Evolutionary conservation across 2,329 filamentous ascomycete genomes (phyloP).

Genomic region (Mycogone perniciosa): DNA sequence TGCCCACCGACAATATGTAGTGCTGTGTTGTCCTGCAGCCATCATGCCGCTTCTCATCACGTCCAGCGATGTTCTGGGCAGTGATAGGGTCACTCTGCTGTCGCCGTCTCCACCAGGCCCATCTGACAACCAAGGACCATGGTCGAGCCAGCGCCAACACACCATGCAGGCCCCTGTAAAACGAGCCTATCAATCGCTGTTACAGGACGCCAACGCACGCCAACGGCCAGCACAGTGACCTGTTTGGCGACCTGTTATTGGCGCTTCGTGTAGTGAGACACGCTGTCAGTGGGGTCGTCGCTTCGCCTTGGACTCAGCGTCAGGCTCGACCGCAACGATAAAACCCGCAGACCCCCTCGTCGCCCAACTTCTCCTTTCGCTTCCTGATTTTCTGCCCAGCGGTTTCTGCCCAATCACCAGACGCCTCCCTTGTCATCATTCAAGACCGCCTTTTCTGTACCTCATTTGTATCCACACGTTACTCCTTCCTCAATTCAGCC

Average conservation of each 20-base stretch:
- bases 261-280: conserved; percentile 15
- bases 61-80: conserved; percentile 22
- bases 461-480: conserved; percentile 19
- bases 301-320: conserved; percentile 17
- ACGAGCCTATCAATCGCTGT: conserved; percentile 36
- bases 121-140: conserved; percentile 33
- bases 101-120: conserved; percentile 23
- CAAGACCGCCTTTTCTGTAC: conserved; percentile 16
- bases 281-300: conserved; percentile 20
- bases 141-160: conserved; percentile 28
- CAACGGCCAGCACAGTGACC: conserved; percentile 42
- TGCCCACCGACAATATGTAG: conserved; percentile 22
- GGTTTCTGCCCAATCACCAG: conserved; percentile 33
- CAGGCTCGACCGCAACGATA: conserved; percentile 33
- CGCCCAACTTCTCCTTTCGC: conserved; percentile 30
- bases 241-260: conserved; percentile 13
- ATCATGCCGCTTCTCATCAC: conserved; percentile 34
- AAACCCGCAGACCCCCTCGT: conserved; percentile 45
- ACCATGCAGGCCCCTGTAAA: conserved; percentile 27
- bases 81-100: conserved; percentile 39
- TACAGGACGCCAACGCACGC: conserved; percentile 41
- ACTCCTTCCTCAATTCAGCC: conserved; percentile 13
- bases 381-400: conserved; percentile 33
- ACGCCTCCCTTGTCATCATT: conserved; percentile 11
- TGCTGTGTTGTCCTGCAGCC: conserved; percentile 42